These are phyloP conservation scores for Pseudogymnoascus sp. DNA, from an alignment of 2,329 filamentous ascomycete genomes.

Conservation along the genomic window DNA sequence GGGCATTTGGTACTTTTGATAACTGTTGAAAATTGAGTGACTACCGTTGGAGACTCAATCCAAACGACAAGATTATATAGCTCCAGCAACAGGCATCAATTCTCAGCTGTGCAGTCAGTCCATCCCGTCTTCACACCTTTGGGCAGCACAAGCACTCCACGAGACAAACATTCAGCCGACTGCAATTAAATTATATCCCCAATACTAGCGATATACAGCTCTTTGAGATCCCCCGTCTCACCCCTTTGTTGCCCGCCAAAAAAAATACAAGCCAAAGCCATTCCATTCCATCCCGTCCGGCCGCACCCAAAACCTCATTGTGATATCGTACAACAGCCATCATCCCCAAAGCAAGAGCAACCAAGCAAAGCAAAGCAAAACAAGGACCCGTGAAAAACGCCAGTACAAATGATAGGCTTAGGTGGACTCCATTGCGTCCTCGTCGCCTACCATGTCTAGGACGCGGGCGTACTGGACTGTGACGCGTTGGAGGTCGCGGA, in stretches of 20 bases:
- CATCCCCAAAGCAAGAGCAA: neutral
- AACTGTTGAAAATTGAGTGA: neutral
- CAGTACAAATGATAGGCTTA: neutral
- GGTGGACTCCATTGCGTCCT: constrained; percentile 12
- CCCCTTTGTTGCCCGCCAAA: neutral
- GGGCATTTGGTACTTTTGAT: no score
- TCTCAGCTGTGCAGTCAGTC: neutral
- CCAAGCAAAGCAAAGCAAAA: constrained; percentile 2
- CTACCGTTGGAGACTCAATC: neutral
- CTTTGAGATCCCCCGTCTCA: neutral
- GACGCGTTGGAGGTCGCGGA: constrained; percentile 84
- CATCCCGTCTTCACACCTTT: neutral
- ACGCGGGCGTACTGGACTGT: constrained; percentile 90
- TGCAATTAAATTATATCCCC: neutral
- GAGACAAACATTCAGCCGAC: neutral
- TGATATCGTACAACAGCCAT: constrained; percentile 2
- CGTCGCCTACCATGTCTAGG: constrained; percentile 49
- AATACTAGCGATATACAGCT: neutral
- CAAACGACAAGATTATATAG: neutral
- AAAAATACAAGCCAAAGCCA: neutral
- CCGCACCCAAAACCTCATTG: neutral
- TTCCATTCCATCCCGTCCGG: neutral
- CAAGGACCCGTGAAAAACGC: neutral
- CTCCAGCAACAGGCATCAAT: neutral
- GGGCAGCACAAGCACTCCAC: neutral